phyloP scores from a whole-genome alignment of 2,329 filamentous ascomycete genomes.

The Talaromyces sp. region DNA sequence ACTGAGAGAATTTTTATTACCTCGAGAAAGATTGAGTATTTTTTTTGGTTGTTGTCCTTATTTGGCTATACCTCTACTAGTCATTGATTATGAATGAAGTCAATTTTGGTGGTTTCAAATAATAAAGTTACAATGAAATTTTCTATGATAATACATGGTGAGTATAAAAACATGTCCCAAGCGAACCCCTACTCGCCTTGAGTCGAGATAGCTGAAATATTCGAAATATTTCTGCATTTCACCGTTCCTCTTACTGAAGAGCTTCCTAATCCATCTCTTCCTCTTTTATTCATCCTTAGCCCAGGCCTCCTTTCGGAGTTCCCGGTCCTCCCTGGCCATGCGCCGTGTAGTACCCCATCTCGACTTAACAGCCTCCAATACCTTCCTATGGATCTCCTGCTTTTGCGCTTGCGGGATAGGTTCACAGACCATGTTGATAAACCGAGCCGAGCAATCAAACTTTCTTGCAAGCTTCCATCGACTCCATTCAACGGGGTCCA shows the following conservation, averaged over 20 bases:
- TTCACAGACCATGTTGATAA: conserved; percentile 58
- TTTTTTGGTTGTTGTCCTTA: no score
- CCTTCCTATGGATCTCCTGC: conserved; percentile 46
- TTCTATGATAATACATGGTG: conserved; percentile 13
- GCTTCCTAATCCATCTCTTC: not conserved
- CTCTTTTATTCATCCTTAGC: conserved; percentile 52
- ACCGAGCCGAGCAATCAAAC: conserved; percentile 62
- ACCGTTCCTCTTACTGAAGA: not conserved
- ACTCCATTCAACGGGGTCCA: conserved; percentile 60
- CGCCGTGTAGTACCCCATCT: conserved; percentile 60
- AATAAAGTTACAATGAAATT: conserved; percentile 15
- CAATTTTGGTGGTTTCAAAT: conserved; percentile 8
- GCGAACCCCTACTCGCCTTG: not conserved
- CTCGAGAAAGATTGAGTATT: no score
- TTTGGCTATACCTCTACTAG: no score
- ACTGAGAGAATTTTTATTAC: not conserved
- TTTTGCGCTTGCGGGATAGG: conserved; percentile 51
- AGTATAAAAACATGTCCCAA: conserved; percentile 2
- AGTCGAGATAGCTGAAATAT: not conserved
- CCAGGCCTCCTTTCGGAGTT: conserved; percentile 60
- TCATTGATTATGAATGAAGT: not conserved
- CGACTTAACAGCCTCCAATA: conserved; percentile 53
- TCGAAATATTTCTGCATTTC: not conserved
- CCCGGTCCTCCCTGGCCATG: conserved; percentile 60
- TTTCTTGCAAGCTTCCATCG: conserved; percentile 57